Evolutionary conservation across 2,329 filamentous ascomycete genomes (phyloP).

Genomic region (Penicillium sp.): DNA sequence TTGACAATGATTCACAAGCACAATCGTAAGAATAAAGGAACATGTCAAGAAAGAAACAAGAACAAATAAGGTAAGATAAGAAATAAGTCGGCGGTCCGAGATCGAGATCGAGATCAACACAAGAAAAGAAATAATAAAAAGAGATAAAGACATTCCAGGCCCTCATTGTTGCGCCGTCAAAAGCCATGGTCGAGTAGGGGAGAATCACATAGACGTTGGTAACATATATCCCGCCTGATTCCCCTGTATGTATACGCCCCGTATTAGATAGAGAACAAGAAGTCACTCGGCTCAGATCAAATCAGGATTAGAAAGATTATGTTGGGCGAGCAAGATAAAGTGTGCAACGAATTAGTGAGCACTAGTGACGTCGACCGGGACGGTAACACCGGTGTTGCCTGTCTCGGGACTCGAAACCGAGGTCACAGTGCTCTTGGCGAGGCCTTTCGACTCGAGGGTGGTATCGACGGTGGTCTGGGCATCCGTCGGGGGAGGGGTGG

Average conservation of each 20-base stretch:
- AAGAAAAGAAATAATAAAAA: slow-evolving; percentile 15
- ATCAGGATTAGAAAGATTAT: slow-evolving; percentile 28
- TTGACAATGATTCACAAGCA: slow-evolving; percentile 16
- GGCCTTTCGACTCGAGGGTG: slow-evolving; percentile 39
- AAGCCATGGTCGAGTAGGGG: slow-evolving; percentile 28
- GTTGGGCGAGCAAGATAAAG: slow-evolving; percentile 25
- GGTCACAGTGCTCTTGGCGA: slow-evolving; percentile 37
- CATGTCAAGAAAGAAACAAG: slow-evolving; percentile 17
- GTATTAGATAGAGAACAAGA: slow-evolving; percentile 35
- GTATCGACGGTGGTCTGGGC: slow-evolving; percentile 61
- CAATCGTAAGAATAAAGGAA: slow-evolving; percentile 21
- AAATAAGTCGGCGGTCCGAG: slow-evolving; percentile 12
- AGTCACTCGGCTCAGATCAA: slow-evolving; percentile 16
- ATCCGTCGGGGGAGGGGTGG: slow-evolving; percentile 67
- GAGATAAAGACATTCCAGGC: slow-evolving; percentile 23
- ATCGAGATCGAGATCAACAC: slow-evolving; percentile 9
- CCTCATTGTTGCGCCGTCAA: slow-evolving; percentile 34
- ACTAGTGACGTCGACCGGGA: slow-evolving; percentile 29
- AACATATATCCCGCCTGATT: slow-evolving; percentile 35
- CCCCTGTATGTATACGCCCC: slow-evolving; percentile 41
- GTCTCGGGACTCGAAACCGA: slow-evolving; percentile 35
- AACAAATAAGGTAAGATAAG: slow-evolving; percentile 16
- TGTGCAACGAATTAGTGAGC: slow-evolving; percentile 31
- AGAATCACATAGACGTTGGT: slow-evolving; percentile 27
- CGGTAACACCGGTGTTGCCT: slow-evolving; percentile 26